Evolutionary conservation across 768 basidiomycete species (phyloP).

Genomic region (Polyporus arcularius): DNA sequence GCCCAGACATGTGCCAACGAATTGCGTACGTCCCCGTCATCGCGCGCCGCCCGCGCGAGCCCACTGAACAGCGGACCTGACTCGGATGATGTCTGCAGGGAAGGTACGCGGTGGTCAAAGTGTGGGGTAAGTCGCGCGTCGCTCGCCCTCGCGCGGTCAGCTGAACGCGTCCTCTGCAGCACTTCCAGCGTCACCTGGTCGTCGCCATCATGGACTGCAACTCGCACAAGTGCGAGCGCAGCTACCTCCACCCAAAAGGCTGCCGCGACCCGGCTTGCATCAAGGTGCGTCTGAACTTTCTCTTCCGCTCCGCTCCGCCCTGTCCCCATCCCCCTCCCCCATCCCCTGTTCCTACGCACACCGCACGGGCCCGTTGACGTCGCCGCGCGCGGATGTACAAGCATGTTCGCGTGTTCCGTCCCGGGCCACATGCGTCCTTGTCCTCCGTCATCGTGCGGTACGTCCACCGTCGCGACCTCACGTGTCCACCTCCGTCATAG

Average conservation of each 20-base stretch:
- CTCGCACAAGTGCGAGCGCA: slow-evolving; percentile 61
- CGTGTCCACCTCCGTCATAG: too few species aligned
- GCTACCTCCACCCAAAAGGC: slow-evolving; percentile 55
- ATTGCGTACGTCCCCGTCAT: slow-evolving; percentile 59
- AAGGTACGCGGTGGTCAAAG: slow-evolving; percentile 74
- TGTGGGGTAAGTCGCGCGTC: slow-evolving; percentile 55
- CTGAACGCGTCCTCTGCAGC: slow-evolving; percentile 42
- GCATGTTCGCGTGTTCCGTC: background rate
- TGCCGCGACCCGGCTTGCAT: slow-evolving; percentile 58
- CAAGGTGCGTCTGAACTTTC: slow-evolving; percentile 40
- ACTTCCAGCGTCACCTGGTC: slow-evolving; percentile 77
- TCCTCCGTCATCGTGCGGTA: background rate
- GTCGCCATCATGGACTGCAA: slow-evolving; percentile 78
- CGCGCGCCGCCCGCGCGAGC: slow-evolving; percentile 12
- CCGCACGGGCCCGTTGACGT: background rate
- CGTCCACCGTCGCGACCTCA: background rate
- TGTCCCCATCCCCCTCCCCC: background rate
- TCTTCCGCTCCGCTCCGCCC: slow-evolving; percentile 3
- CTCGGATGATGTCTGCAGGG: slow-evolving; percentile 39
- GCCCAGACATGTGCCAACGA: slow-evolving; percentile 63
- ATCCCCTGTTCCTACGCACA: background rate
- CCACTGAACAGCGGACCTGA: slow-evolving; percentile 4
- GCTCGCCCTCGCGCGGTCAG: slow-evolving; percentile 14
- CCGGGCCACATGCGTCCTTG: background rate
- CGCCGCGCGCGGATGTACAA: too few species aligned